These are phyloP conservation scores for Turnera subulata DNA, from an alignment of 345 rosid genomes.

Conservation along the genomic window DNA sequence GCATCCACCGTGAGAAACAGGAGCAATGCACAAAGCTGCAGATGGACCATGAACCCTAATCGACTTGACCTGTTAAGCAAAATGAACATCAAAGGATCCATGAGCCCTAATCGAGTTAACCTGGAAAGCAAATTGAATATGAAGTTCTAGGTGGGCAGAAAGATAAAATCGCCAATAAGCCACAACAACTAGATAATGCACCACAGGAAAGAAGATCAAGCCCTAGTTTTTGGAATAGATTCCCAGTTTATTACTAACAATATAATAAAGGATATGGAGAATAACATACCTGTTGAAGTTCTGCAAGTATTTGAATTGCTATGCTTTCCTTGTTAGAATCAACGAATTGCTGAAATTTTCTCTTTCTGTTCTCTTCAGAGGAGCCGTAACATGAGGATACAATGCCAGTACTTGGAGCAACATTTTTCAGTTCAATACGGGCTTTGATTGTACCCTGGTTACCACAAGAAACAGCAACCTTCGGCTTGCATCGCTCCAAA, in stretches of 20 bases:
- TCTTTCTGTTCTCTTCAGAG: slow-evolving; percentile 30
- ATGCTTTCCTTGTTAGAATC: slow-evolving; percentile 18
- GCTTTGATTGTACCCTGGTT: slow-evolving; percentile 6
- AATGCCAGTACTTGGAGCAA: slow-evolving; percentile 15
- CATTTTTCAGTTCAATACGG: slow-evolving; percentile 15
- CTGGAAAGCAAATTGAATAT: no score
- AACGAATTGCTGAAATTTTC: slow-evolving; percentile 27
- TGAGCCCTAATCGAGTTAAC: no score
- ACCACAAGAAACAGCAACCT: slow-evolving; percentile 4
- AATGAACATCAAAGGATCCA: no score
- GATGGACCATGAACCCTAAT: slow-evolving; percentile 2
- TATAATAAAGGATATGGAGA: neutral
- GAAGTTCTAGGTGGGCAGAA: slow-evolving; percentile 10
- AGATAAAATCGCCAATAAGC: neutral
- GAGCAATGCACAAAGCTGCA: slow-evolving; percentile 5
- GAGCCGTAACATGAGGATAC: slow-evolving; percentile 17
- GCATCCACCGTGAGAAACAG: slow-evolving; percentile 13
- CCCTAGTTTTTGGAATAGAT: slow-evolving; percentile 4
- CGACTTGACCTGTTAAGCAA: slow-evolving; percentile 15
- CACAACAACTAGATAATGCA: neutral
- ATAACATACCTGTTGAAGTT: slow-evolving; percentile 18
- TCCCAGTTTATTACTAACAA: neutral
- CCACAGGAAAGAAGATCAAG: neutral
- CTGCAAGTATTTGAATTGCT: slow-evolving; percentile 17
- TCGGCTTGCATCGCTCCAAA: slow-evolving; percentile 3